These are phyloP conservation scores for Peronospora destructor DNA, from an alignment of 352 stramenopile genomes.

Conservation along the genomic window DNA sequence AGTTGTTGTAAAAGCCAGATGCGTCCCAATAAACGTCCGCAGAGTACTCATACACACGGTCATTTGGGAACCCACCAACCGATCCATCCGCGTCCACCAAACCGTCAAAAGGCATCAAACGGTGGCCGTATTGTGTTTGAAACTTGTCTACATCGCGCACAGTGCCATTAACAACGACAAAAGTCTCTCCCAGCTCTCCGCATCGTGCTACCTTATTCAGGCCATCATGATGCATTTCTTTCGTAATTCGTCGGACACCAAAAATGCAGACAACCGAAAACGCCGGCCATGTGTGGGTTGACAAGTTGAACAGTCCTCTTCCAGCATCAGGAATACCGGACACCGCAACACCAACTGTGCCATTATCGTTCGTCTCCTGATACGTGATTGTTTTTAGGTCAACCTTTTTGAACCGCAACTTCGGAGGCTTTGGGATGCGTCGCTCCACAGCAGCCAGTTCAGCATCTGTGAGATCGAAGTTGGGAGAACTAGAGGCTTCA, in stretches of 20 bases:
- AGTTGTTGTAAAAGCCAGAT: slow-evolving; percentile 87
- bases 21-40: slow-evolving; percentile 84
- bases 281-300: slow-evolving; percentile 65
- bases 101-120: slow-evolving; percentile 70
- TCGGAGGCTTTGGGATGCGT: slow-evolving; percentile 76
- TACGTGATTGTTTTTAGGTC: slow-evolving; percentile 81
- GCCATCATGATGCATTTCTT: slow-evolving; percentile 82
- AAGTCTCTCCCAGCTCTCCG: slow-evolving; percentile 79
- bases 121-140: slow-evolving; percentile 82
- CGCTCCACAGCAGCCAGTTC: slow-evolving; percentile 75
- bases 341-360: slow-evolving; percentile 72
- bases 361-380: slow-evolving; percentile 81
- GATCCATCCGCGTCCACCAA: slow-evolving; percentile 82
- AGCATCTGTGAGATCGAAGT: slow-evolving; percentile 69
- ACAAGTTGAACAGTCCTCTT: slow-evolving; percentile 80
- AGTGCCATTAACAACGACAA: slow-evolving; percentile 81
- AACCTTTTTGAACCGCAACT: slow-evolving; percentile 81
- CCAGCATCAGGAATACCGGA: slow-evolving; percentile 80
- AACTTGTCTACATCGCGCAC: slow-evolving; percentile 86
- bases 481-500: slow-evolving; percentile 55
- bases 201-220: slow-evolving; percentile 84
- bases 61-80: slow-evolving; percentile 77
- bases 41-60: slow-evolving; percentile 83
- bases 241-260: slow-evolving; percentile 76
- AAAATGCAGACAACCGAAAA: slow-evolving; percentile 88